Conservation (phyloP, 176 grass and related monocot species). For the Cenchrus fungigraminus region DNA sequence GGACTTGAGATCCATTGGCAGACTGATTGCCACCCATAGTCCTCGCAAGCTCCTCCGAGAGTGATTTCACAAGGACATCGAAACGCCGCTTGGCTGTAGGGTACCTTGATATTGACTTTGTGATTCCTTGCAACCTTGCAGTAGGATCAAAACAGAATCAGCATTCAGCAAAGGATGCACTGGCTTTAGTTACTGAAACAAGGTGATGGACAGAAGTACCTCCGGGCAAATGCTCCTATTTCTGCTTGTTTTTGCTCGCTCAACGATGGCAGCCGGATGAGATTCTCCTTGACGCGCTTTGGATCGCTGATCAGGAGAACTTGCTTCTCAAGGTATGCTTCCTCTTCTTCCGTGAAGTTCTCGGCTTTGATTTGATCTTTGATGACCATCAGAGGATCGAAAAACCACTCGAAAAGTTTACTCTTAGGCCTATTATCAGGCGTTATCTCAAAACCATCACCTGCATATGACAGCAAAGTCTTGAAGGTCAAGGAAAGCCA, state of each 20-base stretch:
- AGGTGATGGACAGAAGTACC: slow-evolving; percentile 40
- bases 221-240: slow-evolving; percentile 82
- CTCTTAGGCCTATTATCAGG: slow-evolving; percentile 75
- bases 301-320: slow-evolving; percentile 73
- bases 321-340: slow-evolving; percentile 71
- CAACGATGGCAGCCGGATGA: slow-evolving; percentile 53
- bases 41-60: slow-evolving; percentile 73
- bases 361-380: slow-evolving; percentile 92
- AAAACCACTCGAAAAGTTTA: slow-evolving; percentile 88
- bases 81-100: slow-evolving; percentile 84
- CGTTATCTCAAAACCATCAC: slow-evolving; percentile 77
- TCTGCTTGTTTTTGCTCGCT: slow-evolving; percentile 77
- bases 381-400: slow-evolving; percentile 88
- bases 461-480: slow-evolving; percentile 44
- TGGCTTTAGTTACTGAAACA: not conserved
- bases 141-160: slow-evolving; percentile 27
- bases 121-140: slow-evolving; percentile 89
- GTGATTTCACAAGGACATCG: slow-evolving; percentile 58
- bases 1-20: slow-evolving; percentile 52
- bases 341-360: slow-evolving; percentile 83
- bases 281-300: slow-evolving; percentile 62
- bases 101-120: slow-evolving; percentile 85
- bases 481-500: slow-evolving; percentile 24
- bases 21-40: slow-evolving; percentile 59
- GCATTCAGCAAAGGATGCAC: not conserved